These are phyloP conservation scores for Rhynchosporium secalis DNA, from an alignment of 2,329 filamentous ascomycete species.

Conservation along the genomic window DNA sequence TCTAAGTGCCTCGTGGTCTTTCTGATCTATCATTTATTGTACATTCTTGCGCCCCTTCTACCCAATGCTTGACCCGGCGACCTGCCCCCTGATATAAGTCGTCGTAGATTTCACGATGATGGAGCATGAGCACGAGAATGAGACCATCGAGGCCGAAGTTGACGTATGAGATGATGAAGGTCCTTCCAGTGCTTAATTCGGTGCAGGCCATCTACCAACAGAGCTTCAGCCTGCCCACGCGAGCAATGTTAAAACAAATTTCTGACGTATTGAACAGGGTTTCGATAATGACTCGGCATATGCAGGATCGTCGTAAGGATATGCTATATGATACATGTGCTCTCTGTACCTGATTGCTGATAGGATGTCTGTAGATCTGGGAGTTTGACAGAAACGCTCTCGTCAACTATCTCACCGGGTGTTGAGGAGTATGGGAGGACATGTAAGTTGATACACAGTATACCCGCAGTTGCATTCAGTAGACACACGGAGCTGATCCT, in stretches of 20 bases:
- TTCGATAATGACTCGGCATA: conserved; percentile 30
- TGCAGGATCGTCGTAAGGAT: conserved; percentile 25
- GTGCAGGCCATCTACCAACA: not conserved
- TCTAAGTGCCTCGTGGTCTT: not conserved
- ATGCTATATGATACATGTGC: not conserved
- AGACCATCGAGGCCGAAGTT: conserved; percentile 15
- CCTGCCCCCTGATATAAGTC: conserved; percentile 1
- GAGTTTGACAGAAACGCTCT: conserved; percentile 29
- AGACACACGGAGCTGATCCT: conserved; percentile 2
- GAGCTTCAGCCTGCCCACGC: not conserved
- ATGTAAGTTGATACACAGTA: conserved; percentile 4
- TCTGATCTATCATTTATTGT: not conserved
- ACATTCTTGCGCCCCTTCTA: not conserved
- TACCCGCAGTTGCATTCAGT: not conserved
- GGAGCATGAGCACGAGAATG: conserved; percentile 8
- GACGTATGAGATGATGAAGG: conserved; percentile 9
- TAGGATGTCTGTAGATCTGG: conserved; percentile 17
- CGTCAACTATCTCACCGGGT: conserved; percentile 27
- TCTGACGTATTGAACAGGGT: conserved; percentile 17
- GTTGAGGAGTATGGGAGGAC: conserved; percentile 34
- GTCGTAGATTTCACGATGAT: conserved; percentile 3
- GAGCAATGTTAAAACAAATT: not conserved
- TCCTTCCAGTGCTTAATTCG: not conserved
- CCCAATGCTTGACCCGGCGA: not conserved
- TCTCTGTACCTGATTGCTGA: conserved; percentile 1